A percentile compares a stretch with the other conserved stretches of the same genome.
Evolutionary conservation across 257 asterid species (phyloP).

Genomic region (Scutellaria minor): DNA sequence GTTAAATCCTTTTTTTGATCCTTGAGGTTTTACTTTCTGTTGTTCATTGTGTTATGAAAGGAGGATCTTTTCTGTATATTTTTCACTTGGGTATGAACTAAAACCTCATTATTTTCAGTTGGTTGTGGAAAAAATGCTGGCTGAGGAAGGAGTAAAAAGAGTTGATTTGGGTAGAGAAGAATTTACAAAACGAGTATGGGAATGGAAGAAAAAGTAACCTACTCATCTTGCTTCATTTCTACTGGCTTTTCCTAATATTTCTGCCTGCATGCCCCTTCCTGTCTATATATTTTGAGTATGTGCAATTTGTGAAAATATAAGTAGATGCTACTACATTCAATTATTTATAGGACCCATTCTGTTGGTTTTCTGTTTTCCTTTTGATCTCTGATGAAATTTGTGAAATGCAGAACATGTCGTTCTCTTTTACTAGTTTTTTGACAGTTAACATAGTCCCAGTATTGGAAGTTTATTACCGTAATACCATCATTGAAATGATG

Average conservation of each 20-base stretch:
- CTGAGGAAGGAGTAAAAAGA: slow-evolving; percentile 86
- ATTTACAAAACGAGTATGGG: slow-evolving; percentile 92
- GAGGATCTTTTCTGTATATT: slow-evolving; percentile 25
- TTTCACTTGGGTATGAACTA: slow-evolving; percentile 19
- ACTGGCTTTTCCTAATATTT: slow-evolving; percentile 27
- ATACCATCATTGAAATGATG: not conserved
- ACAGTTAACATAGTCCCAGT: not conserved
- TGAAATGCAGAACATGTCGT: not conserved
- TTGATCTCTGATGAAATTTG: slow-evolving; percentile 10
- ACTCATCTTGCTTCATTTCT: slow-evolving; percentile 36
- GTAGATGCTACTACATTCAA: not conserved
- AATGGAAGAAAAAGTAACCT: slow-evolving; percentile 95
- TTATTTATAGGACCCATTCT: not conserved
- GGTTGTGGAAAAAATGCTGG: slow-evolving; percentile 99
- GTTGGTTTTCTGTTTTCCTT: slow-evolving; percentile 19
- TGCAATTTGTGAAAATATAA: slow-evolving; percentile 19
- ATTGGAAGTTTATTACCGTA: not conserved
- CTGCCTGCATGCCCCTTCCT: slow-evolving; percentile 10
- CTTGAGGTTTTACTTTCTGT: slow-evolving; percentile 21
- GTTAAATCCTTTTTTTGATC: slow-evolving; percentile 2
- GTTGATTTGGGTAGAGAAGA: slow-evolving; percentile 92
- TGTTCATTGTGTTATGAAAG: slow-evolving; percentile 17
- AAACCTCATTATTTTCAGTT: slow-evolving; percentile 57
- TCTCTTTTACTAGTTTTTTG: not conserved
- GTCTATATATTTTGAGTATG: slow-evolving; percentile 8